Conservation (phyloP, 129 eudicot species). For the Dittrichia graveolens region DNA sequence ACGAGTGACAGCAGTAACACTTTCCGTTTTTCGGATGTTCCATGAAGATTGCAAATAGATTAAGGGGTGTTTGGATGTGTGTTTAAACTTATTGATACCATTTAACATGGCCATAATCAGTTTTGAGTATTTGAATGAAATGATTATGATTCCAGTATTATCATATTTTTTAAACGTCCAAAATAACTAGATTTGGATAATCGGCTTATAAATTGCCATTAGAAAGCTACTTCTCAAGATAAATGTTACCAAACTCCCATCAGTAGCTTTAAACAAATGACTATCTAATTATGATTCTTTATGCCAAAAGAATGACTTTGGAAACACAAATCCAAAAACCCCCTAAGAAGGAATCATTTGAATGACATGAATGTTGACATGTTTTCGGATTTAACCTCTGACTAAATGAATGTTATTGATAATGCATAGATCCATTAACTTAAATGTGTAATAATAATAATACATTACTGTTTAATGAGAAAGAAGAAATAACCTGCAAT, state of each 20-base stretch:
- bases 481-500: conserved; percentile 60
- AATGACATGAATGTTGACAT: no score
- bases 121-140: not conserved
- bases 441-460: not conserved
- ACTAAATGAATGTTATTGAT: not conserved
- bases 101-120: not conserved
- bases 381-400: no score
- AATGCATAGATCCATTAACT: not conserved
- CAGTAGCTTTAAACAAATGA: not conserved
- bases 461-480: not conserved
- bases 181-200: not conserved
- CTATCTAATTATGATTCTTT: not conserved
- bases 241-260: no score
- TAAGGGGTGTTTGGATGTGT: not conserved
- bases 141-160: not conserved
- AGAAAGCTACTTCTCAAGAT: no score
- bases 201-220: not conserved
- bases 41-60: not conserved
- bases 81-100: not conserved
- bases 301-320: not conserved
- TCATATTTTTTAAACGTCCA: not conserved
- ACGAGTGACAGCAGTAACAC: no score
- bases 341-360: not conserved
- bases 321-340: not conserved
- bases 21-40: no score